Base-by-base conservation (phyloP, 345 rosid genomes). In the Camelina hispida region DNA sequence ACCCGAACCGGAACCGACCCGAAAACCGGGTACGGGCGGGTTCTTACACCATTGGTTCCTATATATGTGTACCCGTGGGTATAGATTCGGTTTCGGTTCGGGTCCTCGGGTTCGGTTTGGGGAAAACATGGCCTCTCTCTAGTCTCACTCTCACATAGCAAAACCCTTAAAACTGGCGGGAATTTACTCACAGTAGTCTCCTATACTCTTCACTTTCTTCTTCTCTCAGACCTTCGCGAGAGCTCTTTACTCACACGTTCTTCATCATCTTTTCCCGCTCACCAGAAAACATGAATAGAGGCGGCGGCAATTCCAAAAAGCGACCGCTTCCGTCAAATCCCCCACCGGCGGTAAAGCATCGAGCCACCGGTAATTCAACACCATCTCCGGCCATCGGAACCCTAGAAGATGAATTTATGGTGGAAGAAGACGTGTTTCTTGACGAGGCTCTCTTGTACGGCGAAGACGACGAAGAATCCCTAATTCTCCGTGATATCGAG, bases 351-450 rank as follows among this genome's bases (percentile, higher is more conserved):
- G 60, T 81, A 3, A 92, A 87, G 83, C 88, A 81, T 11, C 89
- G 85, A 44, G 84, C 86, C 30, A 71, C 77, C 0, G 65, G 72
- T 1, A 81, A 82, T 40, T 58, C 81, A 1, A 77, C 84, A n/a
- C 69, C 81, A 3, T 28, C 84, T n/a, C 71, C 78, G 32, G 66
- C 7, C 9, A 47, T 32, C 71, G 75, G 62, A 75, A 43, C 74
- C 51, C 58, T 48, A 66, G 97, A 87, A 0, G 99, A 94, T 5
- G 98, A 94, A 1, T 86, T 94, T 76, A 65, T 85, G 14, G 93
- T 85, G 10, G 97, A 91, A 62, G 98, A 94, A 78, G 97, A 92
- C 63, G 91, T 92, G 58, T 87, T 86, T 74, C 76, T 87, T 2
- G 96, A 92, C 57, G 97, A 94, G 83, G 80, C 86, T 88, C 88